These are phyloP conservation scores for Fusarium xyrophilum DNA, from an alignment of 2,329 filamentous ascomycete species.

Conservation along the genomic window DNA sequence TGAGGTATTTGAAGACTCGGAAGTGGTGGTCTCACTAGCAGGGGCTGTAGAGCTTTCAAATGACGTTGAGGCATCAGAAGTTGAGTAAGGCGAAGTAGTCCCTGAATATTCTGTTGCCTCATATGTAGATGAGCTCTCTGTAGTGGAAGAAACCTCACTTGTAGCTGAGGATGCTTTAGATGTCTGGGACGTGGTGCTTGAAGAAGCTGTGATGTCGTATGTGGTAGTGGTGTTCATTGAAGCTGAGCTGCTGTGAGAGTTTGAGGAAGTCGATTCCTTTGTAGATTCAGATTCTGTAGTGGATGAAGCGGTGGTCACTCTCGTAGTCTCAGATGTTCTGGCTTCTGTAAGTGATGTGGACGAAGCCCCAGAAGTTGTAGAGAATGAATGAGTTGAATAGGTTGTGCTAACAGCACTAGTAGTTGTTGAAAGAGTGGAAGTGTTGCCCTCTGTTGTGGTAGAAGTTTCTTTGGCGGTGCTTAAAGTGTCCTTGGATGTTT, in stretches of 20 bases:
- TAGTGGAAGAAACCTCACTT: conserved; percentile 3
- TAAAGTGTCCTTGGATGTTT: background rate
- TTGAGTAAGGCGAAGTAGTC: background rate
- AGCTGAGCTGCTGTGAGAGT: conserved; percentile 9
- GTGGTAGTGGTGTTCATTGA: background rate
- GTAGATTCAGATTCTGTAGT: background rate
- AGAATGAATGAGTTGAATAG: background rate
- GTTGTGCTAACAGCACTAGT: background rate
- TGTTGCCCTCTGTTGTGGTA: background rate
- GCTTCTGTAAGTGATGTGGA: background rate
- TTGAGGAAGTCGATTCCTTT: background rate
- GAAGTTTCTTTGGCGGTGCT: background rate
- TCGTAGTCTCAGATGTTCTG: background rate
- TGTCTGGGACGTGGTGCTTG: background rate
- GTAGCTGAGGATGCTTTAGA: conserved; percentile 4
- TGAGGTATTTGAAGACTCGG: background rate
- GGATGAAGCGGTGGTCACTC: background rate
- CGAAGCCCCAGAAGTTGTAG: background rate
- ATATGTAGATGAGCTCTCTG: background rate
- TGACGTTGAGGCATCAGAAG: background rate
- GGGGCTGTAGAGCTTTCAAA: background rate
- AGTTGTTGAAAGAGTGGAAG: background rate
- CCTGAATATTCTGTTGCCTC: background rate
- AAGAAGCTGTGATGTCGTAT: background rate
- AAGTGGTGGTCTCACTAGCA: background rate